These are phyloP conservation scores for Boletus vinaceobasis DNA, from an alignment of 768 basidiomycete species.

Conservation along the genomic window DNA sequence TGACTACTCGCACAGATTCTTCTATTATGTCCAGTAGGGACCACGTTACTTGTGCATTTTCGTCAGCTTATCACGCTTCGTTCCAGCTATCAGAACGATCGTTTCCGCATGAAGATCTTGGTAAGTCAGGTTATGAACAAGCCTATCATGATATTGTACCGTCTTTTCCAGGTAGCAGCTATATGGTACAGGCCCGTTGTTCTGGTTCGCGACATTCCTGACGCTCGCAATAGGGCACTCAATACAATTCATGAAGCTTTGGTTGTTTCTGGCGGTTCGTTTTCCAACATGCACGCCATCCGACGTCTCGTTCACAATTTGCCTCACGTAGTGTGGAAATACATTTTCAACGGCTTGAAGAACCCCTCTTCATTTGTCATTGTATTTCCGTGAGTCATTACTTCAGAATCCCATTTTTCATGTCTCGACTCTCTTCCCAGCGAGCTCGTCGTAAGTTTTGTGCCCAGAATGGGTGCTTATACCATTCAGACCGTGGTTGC, in stretches of 20 bases:
- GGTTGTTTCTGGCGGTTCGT: no score
- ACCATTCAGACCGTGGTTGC: no score
- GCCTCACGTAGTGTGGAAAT: conserved; percentile 2
- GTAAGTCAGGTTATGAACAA: conserved; percentile 2
- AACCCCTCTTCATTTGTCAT: neutral
- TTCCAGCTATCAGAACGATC: conserved; percentile 9
- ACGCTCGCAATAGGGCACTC: no score
- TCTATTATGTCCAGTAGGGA: no score
- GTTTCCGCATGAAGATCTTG: neutral
- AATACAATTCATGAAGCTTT: no score
- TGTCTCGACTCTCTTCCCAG: neutral
- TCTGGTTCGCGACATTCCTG: no score
- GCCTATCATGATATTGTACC: neutral
- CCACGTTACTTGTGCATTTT: no score
- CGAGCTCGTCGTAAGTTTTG: no score
- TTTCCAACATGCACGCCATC: no score
- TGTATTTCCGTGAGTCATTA: neutral
- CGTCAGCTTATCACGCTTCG: no score
- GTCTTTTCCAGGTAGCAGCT: conserved; percentile 1
- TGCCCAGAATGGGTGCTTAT: no score
- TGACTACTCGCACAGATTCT: no score
- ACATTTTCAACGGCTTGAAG: neutral
- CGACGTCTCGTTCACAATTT: neutral
- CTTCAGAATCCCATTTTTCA: neutral
- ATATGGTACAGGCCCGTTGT: conserved; percentile 1